Evolutionary conservation across 1,284 basidiomycete genomes (phyloP), one percentile per base, ranked within the genome.

Genomic region (Porogramme epimiltina): DNA sequence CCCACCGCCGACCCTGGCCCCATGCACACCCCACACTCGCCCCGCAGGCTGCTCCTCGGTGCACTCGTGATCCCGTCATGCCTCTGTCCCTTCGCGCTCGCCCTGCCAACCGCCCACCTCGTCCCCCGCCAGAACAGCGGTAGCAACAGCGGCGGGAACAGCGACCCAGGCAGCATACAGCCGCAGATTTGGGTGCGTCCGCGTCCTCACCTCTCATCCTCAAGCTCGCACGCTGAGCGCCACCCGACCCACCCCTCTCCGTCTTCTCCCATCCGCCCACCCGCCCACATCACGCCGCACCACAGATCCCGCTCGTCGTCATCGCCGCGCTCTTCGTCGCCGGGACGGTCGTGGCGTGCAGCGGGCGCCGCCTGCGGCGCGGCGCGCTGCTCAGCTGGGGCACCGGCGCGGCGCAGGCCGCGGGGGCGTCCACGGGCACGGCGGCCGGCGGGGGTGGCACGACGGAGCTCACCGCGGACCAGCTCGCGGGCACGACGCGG

Each of bases 391-490:
- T 40, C 24, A 40, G 50, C 26, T 61, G 62, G 59, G 51, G 56
- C 26, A 47, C 39, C 20, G 52, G 54, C 43, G 59, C 58, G 11
- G 65, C 61, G 19, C 49, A 56, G 31, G 53, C 57, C 3, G 61
- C 62, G 23, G 58, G 63, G 2, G 36, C 42, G 11, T 42, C 58
- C 4, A 52, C 58, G 1, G 54, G 61, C 15, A 42, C 55, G n/a
- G 33, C 60, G 3, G 33, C 47, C 19, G 49, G 40, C 13, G 49
- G 43, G n/a, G 16, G 13, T 13, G 28, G 34, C 34, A 45, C 66
- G 2, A 61, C 65, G n/a, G 65, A 71, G 54, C 58, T 72, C 34
- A 72, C 70, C 10, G 70, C 70, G 1, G 67, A 66, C 49, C 67
- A 70, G 51, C 55, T 62, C 38, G 61, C 58, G 9, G 58, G 62